A percentile compares a stretch with the other conserved stretches of the same genome.
These are phyloP conservation scores for Trichoderma harzianum DNA, from an alignment of 2,329 filamentous ascomycete species.

Conservation along the genomic window DNA sequence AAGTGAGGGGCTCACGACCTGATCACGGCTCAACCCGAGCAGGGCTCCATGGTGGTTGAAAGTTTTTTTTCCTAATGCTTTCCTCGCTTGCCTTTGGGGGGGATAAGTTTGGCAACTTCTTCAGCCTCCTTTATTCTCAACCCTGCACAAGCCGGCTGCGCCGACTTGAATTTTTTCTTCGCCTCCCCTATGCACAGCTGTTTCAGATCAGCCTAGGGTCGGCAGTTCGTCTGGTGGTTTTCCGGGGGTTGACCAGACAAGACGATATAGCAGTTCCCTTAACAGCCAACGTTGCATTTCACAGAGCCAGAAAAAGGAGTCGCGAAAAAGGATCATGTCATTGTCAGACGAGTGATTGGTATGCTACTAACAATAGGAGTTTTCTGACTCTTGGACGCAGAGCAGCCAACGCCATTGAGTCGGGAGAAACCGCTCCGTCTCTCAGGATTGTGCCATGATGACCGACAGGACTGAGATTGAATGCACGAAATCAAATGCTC, in stretches of 20 bases:
- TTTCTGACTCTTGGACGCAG: background rate
- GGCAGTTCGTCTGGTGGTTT: background rate
- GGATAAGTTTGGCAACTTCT: slow-evolving; percentile 1
- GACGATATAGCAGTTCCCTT: background rate
- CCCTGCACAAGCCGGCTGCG: background rate
- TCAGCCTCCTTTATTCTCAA: slow-evolving; percentile 8
- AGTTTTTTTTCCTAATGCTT: background rate
- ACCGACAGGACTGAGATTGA: background rate
- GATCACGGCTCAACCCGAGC: slow-evolving; percentile 7
- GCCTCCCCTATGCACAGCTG: slow-evolving; percentile 5
- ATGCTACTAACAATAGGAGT: background rate
- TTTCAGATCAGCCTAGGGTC: slow-evolving; percentile 3
- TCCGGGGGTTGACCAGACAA: background rate
- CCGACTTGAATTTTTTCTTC: background rate
- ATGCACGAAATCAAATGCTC: slow-evolving; percentile 4
- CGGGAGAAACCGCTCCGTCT: background rate
- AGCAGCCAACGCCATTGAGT: background rate
- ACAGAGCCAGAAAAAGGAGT: background rate
- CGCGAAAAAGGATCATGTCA: background rate
- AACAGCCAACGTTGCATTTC: background rate
- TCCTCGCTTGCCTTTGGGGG: background rate
- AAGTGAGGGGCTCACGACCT: background rate
- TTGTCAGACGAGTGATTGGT: background rate
- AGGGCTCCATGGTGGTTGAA: background rate
- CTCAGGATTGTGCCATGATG: background rate